A percentile compares a stretch with the other conserved stretches of the same genome.
Conservation (phyloP, 23 red algal genomes). For the Gracilaria domingensis region DNA sequence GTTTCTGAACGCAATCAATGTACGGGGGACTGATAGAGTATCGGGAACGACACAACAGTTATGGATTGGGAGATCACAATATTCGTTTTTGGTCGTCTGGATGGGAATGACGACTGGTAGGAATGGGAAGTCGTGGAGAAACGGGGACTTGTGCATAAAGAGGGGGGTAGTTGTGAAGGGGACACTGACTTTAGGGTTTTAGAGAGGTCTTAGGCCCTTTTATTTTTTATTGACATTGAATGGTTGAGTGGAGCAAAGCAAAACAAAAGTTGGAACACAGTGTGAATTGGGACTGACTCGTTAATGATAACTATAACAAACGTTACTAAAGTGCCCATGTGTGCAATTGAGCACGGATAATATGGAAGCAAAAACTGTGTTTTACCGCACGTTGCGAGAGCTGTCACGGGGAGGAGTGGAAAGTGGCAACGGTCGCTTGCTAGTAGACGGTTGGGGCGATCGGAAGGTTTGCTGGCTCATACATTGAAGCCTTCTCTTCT, state of each 20-base stretch:
- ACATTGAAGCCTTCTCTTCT: constrained; percentile 91
- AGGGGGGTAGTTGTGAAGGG: neutral
- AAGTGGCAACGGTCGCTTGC: neutral
- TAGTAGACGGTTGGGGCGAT: neutral
- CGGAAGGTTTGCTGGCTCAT: neutral
- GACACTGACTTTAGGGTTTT: neutral
- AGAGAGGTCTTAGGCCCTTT: neutral
- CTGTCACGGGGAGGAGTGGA: too few relatives aligned
- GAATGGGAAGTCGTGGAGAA: neutral
- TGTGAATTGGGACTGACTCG: constrained; percentile 5
- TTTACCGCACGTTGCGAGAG: neutral
- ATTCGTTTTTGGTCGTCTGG: neutral
- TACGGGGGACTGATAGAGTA: neutral
- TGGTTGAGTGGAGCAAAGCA: neutral
- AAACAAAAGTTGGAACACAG: neutral
- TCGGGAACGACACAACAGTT: too few relatives aligned
- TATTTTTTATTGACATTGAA: too few relatives aligned
- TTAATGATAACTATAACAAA: constrained; percentile 3
- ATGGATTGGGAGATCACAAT: too few relatives aligned
- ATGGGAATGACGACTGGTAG: neutral
- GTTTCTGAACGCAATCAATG: constrained; percentile 2
- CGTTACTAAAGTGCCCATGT: neutral
- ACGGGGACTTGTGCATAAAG: neutral
- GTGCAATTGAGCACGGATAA: neutral
- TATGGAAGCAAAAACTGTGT: neutral